Evolutionary conservation across 2,329 filamentous ascomycete genomes (phyloP), one percentile per base, ranked within the genome.

Genomic region (Paecilomyces sp.): DNA sequence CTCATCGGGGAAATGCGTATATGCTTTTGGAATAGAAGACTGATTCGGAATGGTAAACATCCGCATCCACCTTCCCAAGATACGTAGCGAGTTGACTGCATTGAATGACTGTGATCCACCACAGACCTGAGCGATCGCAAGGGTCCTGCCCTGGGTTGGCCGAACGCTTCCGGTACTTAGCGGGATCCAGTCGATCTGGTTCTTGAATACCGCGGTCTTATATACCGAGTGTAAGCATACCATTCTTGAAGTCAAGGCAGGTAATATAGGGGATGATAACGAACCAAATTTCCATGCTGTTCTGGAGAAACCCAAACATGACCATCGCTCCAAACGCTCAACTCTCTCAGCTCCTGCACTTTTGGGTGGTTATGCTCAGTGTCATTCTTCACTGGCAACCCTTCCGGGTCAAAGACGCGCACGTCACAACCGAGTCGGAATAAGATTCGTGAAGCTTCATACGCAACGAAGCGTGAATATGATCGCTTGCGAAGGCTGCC

Each of bases 131-230:
- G 83, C 82, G 24, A 88, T 78, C 1, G 82, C 81, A 0, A 89
- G 75, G 0, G 85, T 88, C 0, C 85, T 79, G 34, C 86, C 86
- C 72, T 89, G 86, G 0, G 86, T 88, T 0, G 85, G 86, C 0
- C 86, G 82, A 0, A 89, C 81, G 8, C 82, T 83, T 25, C 86
- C 85, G 0, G 82, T 82, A 1, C 77, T 80, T 0, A 89, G 75
- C 0, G 86, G 86, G 47, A 88, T 86, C 87, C 86, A 88, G 70
- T 89, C 86, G 55, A 88, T 88, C 63, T 88, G 85, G 63, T 87
- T 86, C 63, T 88, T 88, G 77, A 88, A 88, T 0, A 88, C 82
- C 3, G 80, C 84, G 0, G 85, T 88, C 78, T 83, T 52, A 8
- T 33, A 36, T 22, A 54, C n/a, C 60, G 1, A n/a, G 31, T 4